Evolutionary conservation across 2,329 filamentous ascomycete species (phyloP), one percentile per base, ranked within the genome.

Genomic region (Ophiocordyceps camponoti-rufipedis): DNA sequence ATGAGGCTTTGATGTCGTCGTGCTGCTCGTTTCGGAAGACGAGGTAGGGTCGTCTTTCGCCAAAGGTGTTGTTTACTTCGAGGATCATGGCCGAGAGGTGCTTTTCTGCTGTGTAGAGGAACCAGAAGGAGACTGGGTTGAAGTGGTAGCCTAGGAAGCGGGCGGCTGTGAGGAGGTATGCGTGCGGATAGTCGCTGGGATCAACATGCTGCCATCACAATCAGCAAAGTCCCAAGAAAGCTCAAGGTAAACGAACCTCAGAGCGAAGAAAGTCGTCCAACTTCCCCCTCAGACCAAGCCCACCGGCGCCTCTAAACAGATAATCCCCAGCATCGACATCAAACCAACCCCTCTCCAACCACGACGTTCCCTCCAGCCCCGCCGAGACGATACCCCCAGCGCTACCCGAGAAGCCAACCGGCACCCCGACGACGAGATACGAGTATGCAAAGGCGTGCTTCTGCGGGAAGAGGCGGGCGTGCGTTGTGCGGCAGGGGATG

Each of bases 71-170:
- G 59, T 84, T 85, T 42, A 86, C 79, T 57, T 88, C 82, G 1
- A 84, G 56, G 1, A 88, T 68, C 61, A 85, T 76, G 46, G 76
- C 77, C 23, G 67, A 70, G 13, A 87, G 65, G 6, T 69, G 59
- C 47, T 71, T 70, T 9, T 72, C 59, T 0, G 60, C 51, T 12
- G 76, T 71, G 56, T 88, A 87, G 2, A 88, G 69, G 51, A 86
- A 85, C 80, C 82, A 88, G 53, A 87, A 83, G 0, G 81, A 86
- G 3, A 82, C 78, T 0, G 81, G 81, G 52, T 85, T 87, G 61
- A 84, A 85, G 19, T 75, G 73, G 55, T 82, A 83, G 3, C 79
- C 78, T 6, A 84, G 57, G 49, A 85, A 80, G 29, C 71, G 70
- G 5, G 82, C 74, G 4, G 80, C 79, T 2, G 83, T 87, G 19